These are phyloP conservation scores for Stylosanthes scabra DNA, from an alignment of 331 rosid genomes.

Conservation along the genomic window DNA sequence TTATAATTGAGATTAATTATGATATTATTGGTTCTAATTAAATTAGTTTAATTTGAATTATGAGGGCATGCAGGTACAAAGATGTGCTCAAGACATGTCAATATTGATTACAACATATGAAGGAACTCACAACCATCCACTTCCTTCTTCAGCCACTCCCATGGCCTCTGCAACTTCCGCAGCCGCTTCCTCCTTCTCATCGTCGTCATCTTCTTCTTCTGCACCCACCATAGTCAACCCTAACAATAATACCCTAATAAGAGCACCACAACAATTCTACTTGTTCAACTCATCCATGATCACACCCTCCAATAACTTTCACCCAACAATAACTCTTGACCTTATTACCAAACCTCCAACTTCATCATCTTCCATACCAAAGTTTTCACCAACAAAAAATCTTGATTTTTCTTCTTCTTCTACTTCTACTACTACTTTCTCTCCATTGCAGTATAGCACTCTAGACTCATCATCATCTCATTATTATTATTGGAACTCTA, in stretches of 20 bases:
- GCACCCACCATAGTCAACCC: slow-evolving; percentile 36
- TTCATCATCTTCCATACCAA: slow-evolving; percentile 24
- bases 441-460: slow-evolving; percentile 47
- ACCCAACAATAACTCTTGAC: slow-evolving; percentile 74
- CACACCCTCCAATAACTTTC: slow-evolving; percentile 48
- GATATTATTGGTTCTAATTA: neutral
- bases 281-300: slow-evolving; percentile 51
- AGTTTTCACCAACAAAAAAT: slow-evolving; percentile 40
- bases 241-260: slow-evolving; percentile 34
- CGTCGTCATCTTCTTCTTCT: slow-evolving; percentile 47
- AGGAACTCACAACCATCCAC: slow-evolving; percentile 79
- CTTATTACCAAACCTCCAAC: slow-evolving; percentile 43
- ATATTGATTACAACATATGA: slow-evolving; percentile 76
- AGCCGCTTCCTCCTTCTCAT: slow-evolving; percentile 53
- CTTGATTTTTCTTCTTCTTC: slow-evolving; percentile 33
- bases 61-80: slow-evolving; percentile 68
- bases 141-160: slow-evolving; percentile 69
- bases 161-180: slow-evolving; percentile 76
- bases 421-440: slow-evolving; percentile 31
- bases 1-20: no score
- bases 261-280: slow-evolving; percentile 36
- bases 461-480: neutral
- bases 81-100: slow-evolving; percentile 71
- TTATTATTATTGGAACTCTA: slow-evolving; percentile 4
- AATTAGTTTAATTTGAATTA: slow-evolving; percentile 10